Percentiles rank a stretch among this genome's conserved stretches.
These are phyloP conservation scores for Laetiporus sulphureus DNA, from an alignment of 1,284 basidiomycete species.

Conservation along the genomic window DNA sequence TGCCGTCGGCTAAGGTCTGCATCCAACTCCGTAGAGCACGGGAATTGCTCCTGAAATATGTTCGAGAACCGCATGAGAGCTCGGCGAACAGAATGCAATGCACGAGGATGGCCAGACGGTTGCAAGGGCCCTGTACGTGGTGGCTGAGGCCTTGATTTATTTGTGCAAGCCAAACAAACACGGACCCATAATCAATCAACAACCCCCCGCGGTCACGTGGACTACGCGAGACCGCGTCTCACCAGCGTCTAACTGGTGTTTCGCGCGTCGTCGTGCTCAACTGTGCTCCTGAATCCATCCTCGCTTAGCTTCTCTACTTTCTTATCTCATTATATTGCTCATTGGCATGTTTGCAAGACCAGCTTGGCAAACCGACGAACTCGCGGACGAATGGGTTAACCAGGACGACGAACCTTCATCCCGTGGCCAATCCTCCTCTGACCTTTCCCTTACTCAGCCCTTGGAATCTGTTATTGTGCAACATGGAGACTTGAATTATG, in stretches of 20 bases:
- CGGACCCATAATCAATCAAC: constrained; percentile 9
- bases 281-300: too few relatives aligned
- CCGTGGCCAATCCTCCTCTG: constrained; percentile 36
- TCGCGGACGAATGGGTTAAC: constrained; percentile 48
- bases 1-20: too few relatives aligned
- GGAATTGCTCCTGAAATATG: too few relatives aligned
- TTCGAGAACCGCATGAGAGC: too few relatives aligned
- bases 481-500: constrained; percentile 31
- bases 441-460: constrained; percentile 54
- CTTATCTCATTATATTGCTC: background rate
- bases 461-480: constrained; percentile 46
- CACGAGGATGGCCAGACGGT: too few relatives aligned
- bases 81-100: too few relatives aligned
- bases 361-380: constrained; percentile 49
- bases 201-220: constrained; percentile 11
- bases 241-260: too few relatives aligned
- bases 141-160: background rate
- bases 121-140: too few relatives aligned
- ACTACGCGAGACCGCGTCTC: background rate
- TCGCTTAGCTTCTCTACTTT: background rate
- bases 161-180: constrained; percentile 4
- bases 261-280: too few relatives aligned
- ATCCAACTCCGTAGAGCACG: too few relatives aligned
- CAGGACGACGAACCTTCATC: constrained; percentile 19
- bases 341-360: constrained; percentile 19